A percentile compares a stretch with the other conserved stretches of the same genome.
Conservation (phyloP, 306 rosid genomes). For the Boehmeria nivea region DNA sequence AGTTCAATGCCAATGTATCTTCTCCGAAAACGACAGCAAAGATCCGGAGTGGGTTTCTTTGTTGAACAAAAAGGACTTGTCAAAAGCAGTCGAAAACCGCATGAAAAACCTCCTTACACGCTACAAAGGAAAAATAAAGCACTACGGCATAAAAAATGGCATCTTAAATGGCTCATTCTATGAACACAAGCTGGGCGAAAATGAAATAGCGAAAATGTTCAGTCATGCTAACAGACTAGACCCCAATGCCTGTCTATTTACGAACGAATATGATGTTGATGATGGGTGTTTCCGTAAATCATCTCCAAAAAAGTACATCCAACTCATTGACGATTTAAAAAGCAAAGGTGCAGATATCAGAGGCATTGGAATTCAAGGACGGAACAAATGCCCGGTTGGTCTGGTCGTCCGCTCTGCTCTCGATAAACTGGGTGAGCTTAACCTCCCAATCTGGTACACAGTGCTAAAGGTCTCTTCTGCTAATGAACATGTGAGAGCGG, state of each 20-base stretch:
- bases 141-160: slow-evolving; percentile 74
- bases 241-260: slow-evolving; percentile 53
- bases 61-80: slow-evolving; percentile 50
- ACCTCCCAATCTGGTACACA: slow-evolving; percentile 78
- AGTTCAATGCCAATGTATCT: slow-evolving; percentile 73
- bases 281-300: slow-evolving; percentile 61
- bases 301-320: slow-evolving; percentile 65
- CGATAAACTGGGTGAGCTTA: slow-evolving; percentile 59
- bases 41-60: slow-evolving; percentile 67
- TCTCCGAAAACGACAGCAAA: slow-evolving; percentile 63
- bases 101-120: slow-evolving; percentile 47
- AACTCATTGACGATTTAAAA: slow-evolving; percentile 59
- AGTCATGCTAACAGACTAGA: slow-evolving; percentile 63
- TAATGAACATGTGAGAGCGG: slow-evolving; percentile 64
- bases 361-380: slow-evolving; percentile 83
- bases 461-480: slow-evolving; percentile 70
- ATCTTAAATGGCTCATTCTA: slow-evolving; percentile 75
- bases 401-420: slow-evolving; percentile 62
- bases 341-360: slow-evolving; percentile 72
- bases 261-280: slow-evolving; percentile 73
- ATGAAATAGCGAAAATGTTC: slow-evolving; percentile 75
- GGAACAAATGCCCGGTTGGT: slow-evolving; percentile 21
- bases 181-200: too few relatives aligned
- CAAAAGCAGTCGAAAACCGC: slow-evolving; percentile 59
- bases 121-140: slow-evolving; percentile 70